Conservation (phyloP, 169 alveolate species). For the Plasmodium reichenowi region DNA sequence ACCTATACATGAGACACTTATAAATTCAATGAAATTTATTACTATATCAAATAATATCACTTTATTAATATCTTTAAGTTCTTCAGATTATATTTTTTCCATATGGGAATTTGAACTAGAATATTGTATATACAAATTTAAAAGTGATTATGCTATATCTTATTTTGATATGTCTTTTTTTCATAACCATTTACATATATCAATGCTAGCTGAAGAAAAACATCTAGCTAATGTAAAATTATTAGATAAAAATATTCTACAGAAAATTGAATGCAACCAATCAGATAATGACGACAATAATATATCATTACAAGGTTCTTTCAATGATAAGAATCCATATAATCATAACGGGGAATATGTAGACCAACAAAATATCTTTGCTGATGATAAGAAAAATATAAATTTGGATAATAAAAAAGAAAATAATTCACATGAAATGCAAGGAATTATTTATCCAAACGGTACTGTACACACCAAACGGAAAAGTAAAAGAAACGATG, state of each 20-base stretch:
- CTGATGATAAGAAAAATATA: no score
- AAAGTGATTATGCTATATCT: constrained; percentile 56
- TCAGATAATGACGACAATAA: constrained; percentile 12
- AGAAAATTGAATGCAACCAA: constrained; percentile 56
- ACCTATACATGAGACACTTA: constrained; percentile 38
- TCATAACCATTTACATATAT: constrained; percentile 40
- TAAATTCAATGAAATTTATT: constrained; percentile 55
- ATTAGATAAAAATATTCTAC: constrained; percentile 22
- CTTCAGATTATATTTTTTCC: constrained; percentile 58
- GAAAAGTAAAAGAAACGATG: constrained; percentile 1
- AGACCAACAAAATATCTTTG: no score
- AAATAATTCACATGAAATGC: not conserved
- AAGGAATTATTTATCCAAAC: constrained; percentile 3
- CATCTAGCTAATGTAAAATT: constrained; percentile 62
- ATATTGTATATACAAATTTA: constrained; percentile 70
- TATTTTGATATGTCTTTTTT: constrained; percentile 57
- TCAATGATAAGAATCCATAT: no score
- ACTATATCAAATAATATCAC: constrained; percentile 43
- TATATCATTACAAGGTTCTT: not conserved
- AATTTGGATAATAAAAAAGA: no score
- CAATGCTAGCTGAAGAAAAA: constrained; percentile 60
- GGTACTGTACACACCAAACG: not conserved
- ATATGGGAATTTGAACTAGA: constrained; percentile 76
- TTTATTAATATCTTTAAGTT: constrained; percentile 63
- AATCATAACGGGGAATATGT: not conserved